Base-by-base conservation (phyloP, 768 basidiomycete genomes). In the Gyrodon lividus region DNA sequence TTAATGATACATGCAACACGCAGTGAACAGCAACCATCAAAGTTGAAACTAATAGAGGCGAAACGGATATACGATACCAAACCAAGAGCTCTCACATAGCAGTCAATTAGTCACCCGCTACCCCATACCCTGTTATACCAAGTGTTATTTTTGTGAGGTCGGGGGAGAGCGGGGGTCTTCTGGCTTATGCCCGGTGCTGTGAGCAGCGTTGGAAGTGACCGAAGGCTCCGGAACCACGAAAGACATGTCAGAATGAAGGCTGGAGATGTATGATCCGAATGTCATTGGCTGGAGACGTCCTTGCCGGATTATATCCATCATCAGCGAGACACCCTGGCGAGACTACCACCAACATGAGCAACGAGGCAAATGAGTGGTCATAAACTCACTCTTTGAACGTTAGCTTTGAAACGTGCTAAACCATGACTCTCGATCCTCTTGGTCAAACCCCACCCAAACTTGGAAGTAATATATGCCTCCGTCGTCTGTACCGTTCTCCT, bases 361-460 rank as follows among this genome's bases (percentile, higher is more conserved):
- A 48, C 12, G 40, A 14, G 17, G 23, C 46, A 14, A 13, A 24
- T 37, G 46, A 31, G 48, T 37, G 23, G 26, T 45, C 3, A n/a
- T 33, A 39, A 33, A 71, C 85, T 48, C 65, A 87, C 94, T 61
- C 83, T 79, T 69, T 95, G 91, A 44, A 95, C 75, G 63, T 97
- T 90, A 16, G 86, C 81, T 68, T 94, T 92, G 74, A 96, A 94
- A 55, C 81, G 83, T 10, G 82, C 83, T 46, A 93, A 69, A 17
- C 92, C 94, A 59, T 92, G 90, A 49, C 74, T 88, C 70, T 97
- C 94, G 41, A 96, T 93, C 52, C 81, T 76, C 68, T 84, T 90
- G 4, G 92, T 89, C 35, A 95, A 78, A 22, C 90, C 88, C 84
- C 93, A 95, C 9, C 94, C 94, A 59, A 96, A 88, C 41, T 85